Evolutionary conservation across 352 stramenopile genomes (phyloP).

Genomic region (Phytophthora syringae): DNA sequence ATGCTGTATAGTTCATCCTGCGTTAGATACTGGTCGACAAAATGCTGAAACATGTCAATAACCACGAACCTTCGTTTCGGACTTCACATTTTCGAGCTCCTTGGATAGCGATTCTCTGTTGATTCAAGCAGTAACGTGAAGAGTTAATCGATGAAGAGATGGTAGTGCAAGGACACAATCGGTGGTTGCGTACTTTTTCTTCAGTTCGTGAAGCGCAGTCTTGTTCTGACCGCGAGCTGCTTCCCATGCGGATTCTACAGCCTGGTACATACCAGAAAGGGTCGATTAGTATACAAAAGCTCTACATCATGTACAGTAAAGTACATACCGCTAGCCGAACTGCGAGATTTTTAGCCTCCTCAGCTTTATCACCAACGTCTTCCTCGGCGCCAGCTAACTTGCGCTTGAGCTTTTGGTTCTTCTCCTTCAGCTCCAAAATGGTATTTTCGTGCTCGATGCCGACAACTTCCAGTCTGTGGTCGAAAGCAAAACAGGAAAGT

Average conservation of each 20-base stretch:
- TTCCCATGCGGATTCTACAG: conserved; percentile 83
- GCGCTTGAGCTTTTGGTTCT: conserved; percentile 77
- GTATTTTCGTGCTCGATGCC: conserved; percentile 76
- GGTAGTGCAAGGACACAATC: background rate
- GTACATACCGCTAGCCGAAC: conserved; percentile 56
- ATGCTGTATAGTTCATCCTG: conserved; percentile 37
- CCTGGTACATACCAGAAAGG: conserved; percentile 29
- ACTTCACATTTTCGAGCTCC: conserved; percentile 70
- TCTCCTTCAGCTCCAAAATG: conserved; percentile 79
- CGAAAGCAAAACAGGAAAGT: background rate
- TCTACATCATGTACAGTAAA: background rate
- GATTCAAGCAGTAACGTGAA: background rate
- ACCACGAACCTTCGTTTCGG: conserved; percentile 58
- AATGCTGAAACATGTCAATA: background rate
- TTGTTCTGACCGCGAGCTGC: conserved; percentile 82
- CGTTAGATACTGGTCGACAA: background rate
- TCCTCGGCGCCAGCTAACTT: conserved; percentile 60
- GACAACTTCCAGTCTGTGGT: conserved; percentile 64
- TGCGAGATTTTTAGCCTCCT: conserved; percentile 74
- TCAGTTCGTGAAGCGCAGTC: conserved; percentile 75
- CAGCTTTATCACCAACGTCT: conserved; percentile 51
- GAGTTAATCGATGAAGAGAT: background rate
- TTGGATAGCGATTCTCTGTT: conserved; percentile 66
- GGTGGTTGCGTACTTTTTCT: conserved; percentile 60
- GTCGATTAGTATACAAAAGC: background rate